A percentile compares a stretch with the other conserved stretches of the same genome.
Conservation (phyloP, 2,329 filamentous ascomycete species). For the Aureobasidium sp. region DNA sequence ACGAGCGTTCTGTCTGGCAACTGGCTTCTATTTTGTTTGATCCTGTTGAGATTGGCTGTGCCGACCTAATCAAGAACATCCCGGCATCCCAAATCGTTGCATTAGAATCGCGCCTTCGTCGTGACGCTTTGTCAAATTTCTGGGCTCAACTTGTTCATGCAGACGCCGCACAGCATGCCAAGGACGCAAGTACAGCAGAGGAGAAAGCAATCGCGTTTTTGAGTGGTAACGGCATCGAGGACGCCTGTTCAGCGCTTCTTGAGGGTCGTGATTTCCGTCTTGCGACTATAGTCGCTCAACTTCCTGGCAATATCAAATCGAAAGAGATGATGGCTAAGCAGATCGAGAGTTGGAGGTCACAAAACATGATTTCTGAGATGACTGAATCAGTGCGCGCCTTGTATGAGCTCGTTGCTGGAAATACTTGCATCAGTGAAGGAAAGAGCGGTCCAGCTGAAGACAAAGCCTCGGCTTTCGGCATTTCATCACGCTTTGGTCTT, state of each 20-base stretch:
- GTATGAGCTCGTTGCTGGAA: constrained; percentile 83
- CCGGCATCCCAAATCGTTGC: constrained; percentile 36
- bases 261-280: constrained; percentile 73
- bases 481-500: constrained; percentile 75
- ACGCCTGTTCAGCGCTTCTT: constrained; percentile 74
- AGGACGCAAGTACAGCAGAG: constrained; percentile 58
- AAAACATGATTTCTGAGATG: constrained; percentile 82
- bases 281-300: constrained; percentile 75
- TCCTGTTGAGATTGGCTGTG: constrained; percentile 36
- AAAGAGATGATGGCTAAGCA: constrained; percentile 73
- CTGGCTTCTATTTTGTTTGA: constrained; percentile 85
- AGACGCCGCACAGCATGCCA: constrained; percentile 40
- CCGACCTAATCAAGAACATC: constrained; percentile 32
- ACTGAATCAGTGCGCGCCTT: constrained; percentile 74
- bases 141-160: constrained; percentile 45
- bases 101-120: constrained; percentile 34
- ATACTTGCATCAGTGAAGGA: constrained; percentile 76
- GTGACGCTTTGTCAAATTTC: constrained; percentile 61
- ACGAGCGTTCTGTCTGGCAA: constrained; percentile 77
- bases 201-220: constrained; percentile 79
- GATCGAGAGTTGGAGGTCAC: constrained; percentile 74
- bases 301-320: constrained; percentile 63
- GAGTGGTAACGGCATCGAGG: constrained; percentile 68
- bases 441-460: constrained; percentile 70
- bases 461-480: constrained; percentile 68